phyloP scores from a whole-genome alignment of 176 grass and related monocot genomes.

The Tuctoria greenei region DNA sequence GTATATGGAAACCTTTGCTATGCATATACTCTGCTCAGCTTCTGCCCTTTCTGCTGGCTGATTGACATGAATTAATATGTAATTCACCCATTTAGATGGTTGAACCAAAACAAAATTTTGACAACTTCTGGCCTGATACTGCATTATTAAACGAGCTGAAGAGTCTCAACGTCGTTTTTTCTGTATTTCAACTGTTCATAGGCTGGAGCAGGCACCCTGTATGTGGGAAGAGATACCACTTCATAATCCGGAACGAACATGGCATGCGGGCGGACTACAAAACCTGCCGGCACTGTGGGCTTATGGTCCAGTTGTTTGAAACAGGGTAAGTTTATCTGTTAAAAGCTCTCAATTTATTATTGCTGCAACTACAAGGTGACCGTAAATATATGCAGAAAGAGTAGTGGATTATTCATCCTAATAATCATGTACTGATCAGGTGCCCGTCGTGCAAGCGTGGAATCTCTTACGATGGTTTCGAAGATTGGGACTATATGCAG shows the following conservation, averaged over 20 bases:
- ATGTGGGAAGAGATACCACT: conserved; percentile 73
- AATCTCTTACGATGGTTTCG: conserved; percentile 15
- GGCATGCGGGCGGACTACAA: conserved; percentile 8
- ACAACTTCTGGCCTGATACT: background rate
- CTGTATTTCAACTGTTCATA: conserved; percentile 33
- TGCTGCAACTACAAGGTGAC: background rate
- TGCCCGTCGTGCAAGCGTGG: conserved; percentile 41
- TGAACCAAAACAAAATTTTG: background rate
- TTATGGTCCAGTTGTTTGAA: conserved; percentile 30
- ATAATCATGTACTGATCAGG: conserved; percentile 13
- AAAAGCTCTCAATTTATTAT: background rate
- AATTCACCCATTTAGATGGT: background rate
- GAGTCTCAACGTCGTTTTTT: conserved; percentile 17
- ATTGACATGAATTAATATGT: background rate
- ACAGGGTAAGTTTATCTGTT: conserved; percentile 39
- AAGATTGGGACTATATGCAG: conserved; percentile 44
- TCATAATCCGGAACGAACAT: conserved; percentile 58
- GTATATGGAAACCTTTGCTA: background rate
- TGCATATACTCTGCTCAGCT: background rate
- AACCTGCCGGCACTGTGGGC: conserved; percentile 52
- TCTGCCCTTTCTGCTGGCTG: background rate
- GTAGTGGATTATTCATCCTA: background rate
- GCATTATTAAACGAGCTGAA: background rate
- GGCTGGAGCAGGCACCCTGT: conserved; percentile 82
- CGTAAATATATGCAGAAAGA: background rate